Percentiles rank a stretch among this genome's conserved stretches.
Conservation (phyloP, 1,139 yeast genomes). For the Geotrichum reessii region DNA sequence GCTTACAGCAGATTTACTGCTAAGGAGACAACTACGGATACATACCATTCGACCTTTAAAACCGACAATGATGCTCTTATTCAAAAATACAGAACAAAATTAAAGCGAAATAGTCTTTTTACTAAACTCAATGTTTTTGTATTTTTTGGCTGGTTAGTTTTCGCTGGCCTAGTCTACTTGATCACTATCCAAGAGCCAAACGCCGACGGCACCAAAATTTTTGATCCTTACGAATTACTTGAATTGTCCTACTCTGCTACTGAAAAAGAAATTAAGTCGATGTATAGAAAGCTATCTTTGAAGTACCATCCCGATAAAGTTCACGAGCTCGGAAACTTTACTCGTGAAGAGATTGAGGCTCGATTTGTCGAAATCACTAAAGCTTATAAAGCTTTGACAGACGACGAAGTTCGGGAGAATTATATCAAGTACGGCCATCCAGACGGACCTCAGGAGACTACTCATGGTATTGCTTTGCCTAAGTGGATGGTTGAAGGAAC, state of each 20-base stretch:
- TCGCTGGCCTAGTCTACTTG: slow-evolving; percentile 47
- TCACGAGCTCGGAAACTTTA: slow-evolving; percentile 47
- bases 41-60: slow-evolving; percentile 23
- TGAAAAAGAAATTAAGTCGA: slow-evolving; percentile 73
- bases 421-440: slow-evolving; percentile 91
- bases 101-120: slow-evolving; percentile 26
- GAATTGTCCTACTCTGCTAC: slow-evolving; percentile 65
- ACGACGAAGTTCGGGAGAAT: slow-evolving; percentile 77
- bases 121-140: slow-evolving; percentile 39
- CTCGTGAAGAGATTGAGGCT: slow-evolving; percentile 65
- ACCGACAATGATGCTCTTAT: slow-evolving; percentile 45
- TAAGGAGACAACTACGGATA: slow-evolving; percentile 9
- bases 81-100: slow-evolving; percentile 40
- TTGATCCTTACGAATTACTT: slow-evolving; percentile 88
- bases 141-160: slow-evolving; percentile 61
- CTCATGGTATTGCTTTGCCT: slow-evolving; percentile 96
- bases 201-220: slow-evolving; percentile 47
- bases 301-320: slow-evolving; percentile 93
- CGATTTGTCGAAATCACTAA: slow-evolving; percentile 76
- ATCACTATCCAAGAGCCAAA: slow-evolving; percentile 43
- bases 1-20: slow-evolving; percentile 29
- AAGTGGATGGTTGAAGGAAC: slow-evolving; percentile 82
- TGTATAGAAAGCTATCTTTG: slow-evolving; percentile 79
- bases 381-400: slow-evolving; percentile 94
- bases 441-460: slow-evolving; percentile 91